Base-by-base conservation (phyloP, 805 yeast genomes). In the Citeromyces nyonsensis region DNA sequence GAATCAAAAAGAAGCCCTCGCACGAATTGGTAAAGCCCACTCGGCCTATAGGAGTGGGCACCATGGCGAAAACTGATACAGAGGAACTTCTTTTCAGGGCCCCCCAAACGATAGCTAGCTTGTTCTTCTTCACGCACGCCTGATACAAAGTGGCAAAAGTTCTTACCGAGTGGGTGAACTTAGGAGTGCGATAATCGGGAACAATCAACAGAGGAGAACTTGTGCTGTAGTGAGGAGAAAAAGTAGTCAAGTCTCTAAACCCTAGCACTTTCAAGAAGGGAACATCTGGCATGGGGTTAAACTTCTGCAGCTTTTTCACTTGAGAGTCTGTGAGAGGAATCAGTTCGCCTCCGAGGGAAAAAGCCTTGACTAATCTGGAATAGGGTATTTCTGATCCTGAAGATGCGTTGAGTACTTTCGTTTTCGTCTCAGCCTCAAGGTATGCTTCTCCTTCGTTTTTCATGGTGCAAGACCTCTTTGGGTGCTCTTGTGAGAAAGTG, bases 21-120 rank as follows among this genome's bases (percentile, higher is more conserved):
- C 88, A 79, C 22, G 62, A 53, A 12, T n/a, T 10, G 14, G 15
- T 12, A n/a, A 14, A 12, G 12, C 14, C 28, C 4, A 12, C 12
- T 26, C 14, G 28, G 14, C 15, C 15, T 26, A 26, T 8, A 10
- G 28, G 12, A 10, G 79, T 66, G 0, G 94, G 79, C 24, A 72
- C 56, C 36, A 85, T 42, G 2, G 77, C 69, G 43, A 63, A 73
- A 29, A 80, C 38, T 3, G 54, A 38, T 0, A 94, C 91, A 24
- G 61, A 47, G 0, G 81, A 49, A 32, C 62, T 62, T 29, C 50
- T 54, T 36, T 74, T 66, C 5, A 62, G 42, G 42, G 73, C 69
- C 1, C 93, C 88, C 73, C 84, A 83, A 4, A 80, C 66, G 6
- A 88, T 52, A 0, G 81, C 91, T 43, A 66, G 72, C 42, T 67